Evolutionary conservation across 805 yeast genomes (phyloP).

Genomic region (Blastobotrys attinorum): DNA sequence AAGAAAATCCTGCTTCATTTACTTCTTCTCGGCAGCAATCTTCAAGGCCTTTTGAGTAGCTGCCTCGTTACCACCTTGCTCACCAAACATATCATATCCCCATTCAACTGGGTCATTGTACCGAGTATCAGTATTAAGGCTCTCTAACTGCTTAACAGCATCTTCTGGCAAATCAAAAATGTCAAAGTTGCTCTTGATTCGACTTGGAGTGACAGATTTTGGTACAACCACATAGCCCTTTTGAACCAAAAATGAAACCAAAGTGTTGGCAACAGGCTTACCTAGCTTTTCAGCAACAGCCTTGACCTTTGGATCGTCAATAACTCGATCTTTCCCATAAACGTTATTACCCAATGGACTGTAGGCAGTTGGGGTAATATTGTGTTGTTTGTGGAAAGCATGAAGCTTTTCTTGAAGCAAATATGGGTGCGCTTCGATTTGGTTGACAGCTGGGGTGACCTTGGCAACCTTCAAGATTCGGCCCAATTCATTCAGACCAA

Average conservation of each 20-base stretch:
- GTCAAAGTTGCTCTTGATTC: slow-evolving; percentile 45
- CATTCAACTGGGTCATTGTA: slow-evolving; percentile 26
- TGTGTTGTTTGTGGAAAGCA: slow-evolving; percentile 37
- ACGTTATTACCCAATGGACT: slow-evolving; percentile 34
- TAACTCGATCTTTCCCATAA: slow-evolving; percentile 18
- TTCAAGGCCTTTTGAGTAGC: slow-evolving; percentile 16
- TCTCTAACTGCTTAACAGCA: slow-evolving; percentile 28
- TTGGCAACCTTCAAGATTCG: slow-evolving; percentile 44
- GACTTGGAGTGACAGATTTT: slow-evolving; percentile 60
- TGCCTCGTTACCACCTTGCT: slow-evolving; percentile 17
- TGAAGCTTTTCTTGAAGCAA: slow-evolving; percentile 35
- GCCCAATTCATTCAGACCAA: slow-evolving; percentile 49
- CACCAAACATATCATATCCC: slow-evolving; percentile 26
- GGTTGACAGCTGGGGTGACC: slow-evolving; percentile 59
- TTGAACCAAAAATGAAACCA: slow-evolving; percentile 76
- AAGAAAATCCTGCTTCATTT: background rate
- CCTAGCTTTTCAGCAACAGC: slow-evolving; percentile 45
- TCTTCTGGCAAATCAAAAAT: slow-evolving; percentile 34
- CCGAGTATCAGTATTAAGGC: slow-evolving; percentile 20
- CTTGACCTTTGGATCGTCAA: slow-evolving; percentile 45
- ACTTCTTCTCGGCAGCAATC: slow-evolving; percentile 13
- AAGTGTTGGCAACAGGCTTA: slow-evolving; percentile 54
- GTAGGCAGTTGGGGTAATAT: slow-evolving; percentile 51
- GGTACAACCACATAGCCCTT: slow-evolving; percentile 69
- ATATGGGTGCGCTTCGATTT: slow-evolving; percentile 53